A percentile compares a stretch with the other conserved stretches of the same genome.
Evolutionary conservation across 257 asterid species (phyloP).

Genomic region (Verbena officinalis): DNA sequence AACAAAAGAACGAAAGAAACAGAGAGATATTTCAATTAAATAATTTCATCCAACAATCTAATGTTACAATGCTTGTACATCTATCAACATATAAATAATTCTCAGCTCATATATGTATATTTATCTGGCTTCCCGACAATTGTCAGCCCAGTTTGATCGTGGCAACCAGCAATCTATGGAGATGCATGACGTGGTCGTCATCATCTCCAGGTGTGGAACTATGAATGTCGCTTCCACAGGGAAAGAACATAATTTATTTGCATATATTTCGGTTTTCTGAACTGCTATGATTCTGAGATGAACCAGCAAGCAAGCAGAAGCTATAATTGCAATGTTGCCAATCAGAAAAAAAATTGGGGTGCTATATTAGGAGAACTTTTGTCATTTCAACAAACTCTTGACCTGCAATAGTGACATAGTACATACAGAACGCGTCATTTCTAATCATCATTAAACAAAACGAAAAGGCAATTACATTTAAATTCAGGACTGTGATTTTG

Average conservation of each 20-base stretch:
- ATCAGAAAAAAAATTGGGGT: conserved; percentile 18
- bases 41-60: conserved; percentile 27
- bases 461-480: too few species aligned
- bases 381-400: conserved; percentile 49
- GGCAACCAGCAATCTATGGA: neutral
- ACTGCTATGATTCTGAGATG: conserved; percentile 15
- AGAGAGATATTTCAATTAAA: neutral
- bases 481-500: too few species aligned
- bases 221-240: conserved; percentile 15
- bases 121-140: conserved; percentile 22
- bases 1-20: neutral
- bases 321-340: conserved; percentile 13
- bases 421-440: conserved; percentile 11
- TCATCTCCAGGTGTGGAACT: neutral
- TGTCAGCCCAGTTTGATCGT: conserved; percentile 11
- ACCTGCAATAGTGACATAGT: conserved; percentile 52
- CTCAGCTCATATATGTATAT: neutral
- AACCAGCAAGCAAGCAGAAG: conserved; percentile 4
- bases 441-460: neutral
- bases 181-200: conserved; percentile 13
- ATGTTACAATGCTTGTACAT: conserved; percentile 21
- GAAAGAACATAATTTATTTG: conserved; percentile 14
- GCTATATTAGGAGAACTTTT: neutral
- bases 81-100: conserved; percentile 25
- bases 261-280: conserved; percentile 14